Conservation (phyloP, 2,329 filamentous ascomycete species). For the Dothidotthia symphoricarpi region DNA sequence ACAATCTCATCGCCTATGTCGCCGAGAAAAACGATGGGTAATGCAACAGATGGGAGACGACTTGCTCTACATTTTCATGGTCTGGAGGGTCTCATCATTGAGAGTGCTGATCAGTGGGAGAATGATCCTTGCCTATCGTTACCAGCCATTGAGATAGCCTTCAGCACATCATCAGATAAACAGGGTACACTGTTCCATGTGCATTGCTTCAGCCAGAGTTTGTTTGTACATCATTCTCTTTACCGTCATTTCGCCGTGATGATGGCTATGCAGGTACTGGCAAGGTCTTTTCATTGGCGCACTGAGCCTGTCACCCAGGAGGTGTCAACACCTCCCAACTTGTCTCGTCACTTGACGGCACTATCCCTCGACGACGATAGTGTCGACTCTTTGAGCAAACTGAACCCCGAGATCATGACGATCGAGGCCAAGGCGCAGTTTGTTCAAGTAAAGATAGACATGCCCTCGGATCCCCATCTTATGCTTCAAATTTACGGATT, state of each 20-base stretch:
- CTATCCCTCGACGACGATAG: slow-evolving; percentile 34
- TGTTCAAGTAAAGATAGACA: slow-evolving; percentile 81
- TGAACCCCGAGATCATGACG: slow-evolving; percentile 66
- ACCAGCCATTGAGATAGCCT: slow-evolving; percentile 80
- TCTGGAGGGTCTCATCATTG: slow-evolving; percentile 86
- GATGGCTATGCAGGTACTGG: slow-evolving; percentile 73
- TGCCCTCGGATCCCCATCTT: slow-evolving; percentile 85
- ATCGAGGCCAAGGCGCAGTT: slow-evolving; percentile 79
- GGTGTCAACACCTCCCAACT: slow-evolving; percentile 12
- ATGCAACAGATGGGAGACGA: slow-evolving; percentile 70
- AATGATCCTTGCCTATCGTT: slow-evolving; percentile 81
- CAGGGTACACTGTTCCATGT: slow-evolving; percentile 87
- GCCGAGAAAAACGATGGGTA: slow-evolving; percentile 49
- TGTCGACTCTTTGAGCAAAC: slow-evolving; percentile 24
- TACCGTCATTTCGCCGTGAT: slow-evolving; percentile 90
- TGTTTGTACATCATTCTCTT: slow-evolving; percentile 85
- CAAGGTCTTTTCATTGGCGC: slow-evolving; percentile 42
- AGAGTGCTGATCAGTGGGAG: slow-evolving; percentile 80
- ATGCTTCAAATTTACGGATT: slow-evolving; percentile 86
- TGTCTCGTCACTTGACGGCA: slow-evolving; percentile 31
- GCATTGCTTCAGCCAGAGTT: slow-evolving; percentile 73
- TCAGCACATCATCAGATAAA: slow-evolving; percentile 80
- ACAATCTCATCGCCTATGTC: slow-evolving; percentile 51
- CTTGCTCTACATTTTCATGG: slow-evolving; percentile 78
- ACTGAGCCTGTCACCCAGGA: slow-evolving; percentile 11